Percentiles rank a stretch among this genome's conserved stretches.
Evolutionary conservation across 2,329 filamentous ascomycete species (phyloP).

Genomic region (Escovopsis weberi): DNA sequence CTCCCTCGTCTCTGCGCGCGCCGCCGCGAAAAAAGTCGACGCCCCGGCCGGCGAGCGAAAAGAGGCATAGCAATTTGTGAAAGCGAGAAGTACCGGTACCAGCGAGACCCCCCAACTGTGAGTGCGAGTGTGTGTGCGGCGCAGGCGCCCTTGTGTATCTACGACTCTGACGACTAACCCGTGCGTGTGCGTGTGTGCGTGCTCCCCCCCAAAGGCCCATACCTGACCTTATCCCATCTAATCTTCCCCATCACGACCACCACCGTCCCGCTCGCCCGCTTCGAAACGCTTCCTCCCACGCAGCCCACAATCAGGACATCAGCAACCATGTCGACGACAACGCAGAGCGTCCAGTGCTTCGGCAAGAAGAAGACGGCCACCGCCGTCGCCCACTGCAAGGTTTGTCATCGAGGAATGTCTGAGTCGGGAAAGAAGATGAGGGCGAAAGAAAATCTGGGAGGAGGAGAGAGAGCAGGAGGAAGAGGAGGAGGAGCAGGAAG

Average conservation of each 20-base stretch:
- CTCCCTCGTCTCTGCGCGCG: slow-evolving; percentile 1
- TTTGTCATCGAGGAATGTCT: slow-evolving; percentile 20
- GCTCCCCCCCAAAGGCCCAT: background rate
- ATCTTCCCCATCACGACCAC: slow-evolving; percentile 3
- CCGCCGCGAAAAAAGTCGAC: background rate
- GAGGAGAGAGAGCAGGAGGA: background rate
- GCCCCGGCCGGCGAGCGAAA: slow-evolving; percentile 9
- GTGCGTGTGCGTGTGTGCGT: too few species aligned
- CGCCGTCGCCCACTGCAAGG: slow-evolving; percentile 86
- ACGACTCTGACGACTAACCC: too few species aligned
- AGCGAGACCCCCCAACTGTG: too few species aligned
- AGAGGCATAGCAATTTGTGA: background rate
- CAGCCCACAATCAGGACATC: slow-evolving; percentile 10
- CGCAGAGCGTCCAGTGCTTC: slow-evolving; percentile 91
- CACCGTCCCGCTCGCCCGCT: slow-evolving; percentile 4
- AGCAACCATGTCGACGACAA: slow-evolving; percentile 54
- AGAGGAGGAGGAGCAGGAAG: background rate
- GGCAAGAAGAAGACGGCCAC: slow-evolving; percentile 94
- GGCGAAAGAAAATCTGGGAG: background rate
- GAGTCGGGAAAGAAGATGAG: background rate
- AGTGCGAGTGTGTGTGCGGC: too few species aligned
- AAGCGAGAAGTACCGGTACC: too few species aligned
- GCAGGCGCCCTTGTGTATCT: too few species aligned
- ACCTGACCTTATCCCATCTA: too few species aligned
- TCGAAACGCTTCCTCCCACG: slow-evolving; percentile 7